phyloP scores from a whole-genome alignment of 1,139 yeast species.

The Geotrichum histeridarum region DNA sequence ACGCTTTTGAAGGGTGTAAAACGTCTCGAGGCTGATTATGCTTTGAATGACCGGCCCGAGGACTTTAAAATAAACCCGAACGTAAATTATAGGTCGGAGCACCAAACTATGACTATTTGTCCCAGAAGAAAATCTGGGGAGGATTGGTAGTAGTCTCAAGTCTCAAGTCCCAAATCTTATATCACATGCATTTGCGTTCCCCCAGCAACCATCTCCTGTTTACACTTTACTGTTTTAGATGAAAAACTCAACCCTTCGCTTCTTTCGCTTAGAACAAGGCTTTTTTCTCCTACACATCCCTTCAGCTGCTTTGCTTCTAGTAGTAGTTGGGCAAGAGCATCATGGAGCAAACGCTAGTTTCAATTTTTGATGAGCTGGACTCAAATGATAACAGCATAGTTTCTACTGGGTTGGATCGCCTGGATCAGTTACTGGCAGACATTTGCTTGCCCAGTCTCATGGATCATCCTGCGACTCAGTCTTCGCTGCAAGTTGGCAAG shows the following conservation, averaged over 20 bases:
- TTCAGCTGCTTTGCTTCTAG: too few relatives aligned
- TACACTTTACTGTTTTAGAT: too few relatives aligned
- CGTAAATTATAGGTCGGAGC: too few relatives aligned
- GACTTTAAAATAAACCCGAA: too few relatives aligned
- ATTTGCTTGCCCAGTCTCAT: conserved; percentile 12
- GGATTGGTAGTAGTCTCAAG: neutral
- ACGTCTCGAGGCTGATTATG: too few relatives aligned
- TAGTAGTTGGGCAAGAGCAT: too few relatives aligned
- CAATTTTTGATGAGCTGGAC: conserved; percentile 12
- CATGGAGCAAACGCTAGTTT: conserved; percentile 8
- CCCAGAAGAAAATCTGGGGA: too few relatives aligned
- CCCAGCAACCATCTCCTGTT: neutral
- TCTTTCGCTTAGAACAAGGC: neutral
- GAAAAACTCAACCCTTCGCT: too few relatives aligned
- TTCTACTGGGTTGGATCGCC: conserved; percentile 8
- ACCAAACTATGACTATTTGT: too few relatives aligned
- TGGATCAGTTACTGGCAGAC: conserved; percentile 13
- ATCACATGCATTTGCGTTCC: neutral
- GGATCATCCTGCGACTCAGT: neutral
- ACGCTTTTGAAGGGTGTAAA: neutral
- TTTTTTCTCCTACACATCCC: neutral
- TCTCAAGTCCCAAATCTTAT: neutral
- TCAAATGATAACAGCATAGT: conserved; percentile 2
- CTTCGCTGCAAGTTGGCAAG: neutral
- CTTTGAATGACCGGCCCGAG: too few relatives aligned